Evolutionary conservation across 2,329 filamentous ascomycete genomes (phyloP).

Genomic region (Helotiales sp.): DNA sequence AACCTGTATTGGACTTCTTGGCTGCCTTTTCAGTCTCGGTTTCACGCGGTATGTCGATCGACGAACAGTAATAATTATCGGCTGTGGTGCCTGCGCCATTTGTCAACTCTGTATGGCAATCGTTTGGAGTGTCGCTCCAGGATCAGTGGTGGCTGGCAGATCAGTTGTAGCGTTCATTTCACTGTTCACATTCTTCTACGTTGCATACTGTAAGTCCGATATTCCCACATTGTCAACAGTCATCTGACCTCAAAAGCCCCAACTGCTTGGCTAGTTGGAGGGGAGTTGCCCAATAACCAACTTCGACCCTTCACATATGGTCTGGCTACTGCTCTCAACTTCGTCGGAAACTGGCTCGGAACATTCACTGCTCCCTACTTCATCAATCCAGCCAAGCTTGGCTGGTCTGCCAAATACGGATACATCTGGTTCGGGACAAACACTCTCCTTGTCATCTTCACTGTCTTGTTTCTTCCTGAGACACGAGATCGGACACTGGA

Average conservation of each 20-base stretch:
- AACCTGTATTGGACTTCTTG: constrained; percentile 54
- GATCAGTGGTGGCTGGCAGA: constrained; percentile 19
- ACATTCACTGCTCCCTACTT: constrained; percentile 50
- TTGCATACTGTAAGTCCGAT: constrained; percentile 59
- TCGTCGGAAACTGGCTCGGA: constrained; percentile 48
- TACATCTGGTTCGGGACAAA: constrained; percentile 51
- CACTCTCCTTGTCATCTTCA: constrained; percentile 43
- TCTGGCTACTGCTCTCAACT: constrained; percentile 47
- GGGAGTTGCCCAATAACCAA: constrained; percentile 48
- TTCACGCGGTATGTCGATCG: constrained; percentile 54
- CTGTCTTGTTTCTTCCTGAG: constrained; percentile 33
- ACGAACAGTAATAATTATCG: constrained; percentile 53
- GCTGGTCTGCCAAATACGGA: constrained; percentile 42
- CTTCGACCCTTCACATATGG: constrained; percentile 49
- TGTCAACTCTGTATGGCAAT: constrained; percentile 53
- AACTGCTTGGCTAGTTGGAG: constrained; percentile 48
- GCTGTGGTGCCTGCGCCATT: constrained; percentile 49
- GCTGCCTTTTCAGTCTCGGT: constrained; percentile 55
- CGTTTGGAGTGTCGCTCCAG: constrained; percentile 26
- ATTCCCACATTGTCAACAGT: constrained; percentile 43
- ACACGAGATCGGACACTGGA: constrained; percentile 28
- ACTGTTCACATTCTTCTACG: constrained; percentile 26
- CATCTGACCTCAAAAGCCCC: constrained; percentile 35
- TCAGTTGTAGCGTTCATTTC: constrained; percentile 28
- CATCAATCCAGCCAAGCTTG: constrained; percentile 48